A percentile compares a stretch with the other conserved stretches of the same genome.
These are phyloP conservation scores for Actinomucor elegans DNA, from an alignment of 371 early-diverging fungal genomes.

Conservation along the genomic window DNA sequence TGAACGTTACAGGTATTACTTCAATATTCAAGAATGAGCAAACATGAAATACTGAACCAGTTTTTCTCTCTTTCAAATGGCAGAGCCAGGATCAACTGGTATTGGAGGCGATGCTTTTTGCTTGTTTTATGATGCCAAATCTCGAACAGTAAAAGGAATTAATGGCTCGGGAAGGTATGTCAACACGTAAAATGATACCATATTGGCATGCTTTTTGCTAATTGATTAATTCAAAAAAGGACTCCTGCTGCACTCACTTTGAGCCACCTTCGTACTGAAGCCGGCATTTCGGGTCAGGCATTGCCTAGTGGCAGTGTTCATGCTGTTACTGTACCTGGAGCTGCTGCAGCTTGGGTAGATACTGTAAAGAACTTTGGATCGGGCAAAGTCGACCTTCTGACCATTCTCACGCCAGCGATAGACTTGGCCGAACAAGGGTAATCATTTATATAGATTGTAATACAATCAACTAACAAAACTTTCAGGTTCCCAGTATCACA, in stretches of 20 bases:
- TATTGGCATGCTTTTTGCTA: neutral
- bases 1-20: conserved; percentile 69
- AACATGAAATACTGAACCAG: too few relatives aligned
- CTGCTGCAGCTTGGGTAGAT: conserved; percentile 78
- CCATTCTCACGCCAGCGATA: conserved; percentile 73
- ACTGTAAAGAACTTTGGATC: conserved; percentile 74
- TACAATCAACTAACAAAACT: neutral
- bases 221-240: conserved; percentile 16
- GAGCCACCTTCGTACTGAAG: conserved; percentile 32
- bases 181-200: neutral
- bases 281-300: conserved; percentile 28
- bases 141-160: conserved; percentile 56
- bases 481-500: conserved; percentile 45
- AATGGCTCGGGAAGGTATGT: conserved; percentile 77
- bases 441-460: neutral
- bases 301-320: conserved; percentile 55
- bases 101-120: conserved; percentile 94
- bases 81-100: conserved; percentile 86
- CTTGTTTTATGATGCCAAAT: conserved; percentile 72
- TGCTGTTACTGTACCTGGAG: conserved; percentile 84
- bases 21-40: too few relatives aligned
- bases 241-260: conserved; percentile 65
- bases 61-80: too few relatives aligned
- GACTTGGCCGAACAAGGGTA: conserved; percentile 73
- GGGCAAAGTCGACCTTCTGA: conserved; percentile 55